Percentiles rank a stretch among this genome's conserved stretches.
Conservation (phyloP, 441 rosid genomes). For the Populus hybrid region DNA sequence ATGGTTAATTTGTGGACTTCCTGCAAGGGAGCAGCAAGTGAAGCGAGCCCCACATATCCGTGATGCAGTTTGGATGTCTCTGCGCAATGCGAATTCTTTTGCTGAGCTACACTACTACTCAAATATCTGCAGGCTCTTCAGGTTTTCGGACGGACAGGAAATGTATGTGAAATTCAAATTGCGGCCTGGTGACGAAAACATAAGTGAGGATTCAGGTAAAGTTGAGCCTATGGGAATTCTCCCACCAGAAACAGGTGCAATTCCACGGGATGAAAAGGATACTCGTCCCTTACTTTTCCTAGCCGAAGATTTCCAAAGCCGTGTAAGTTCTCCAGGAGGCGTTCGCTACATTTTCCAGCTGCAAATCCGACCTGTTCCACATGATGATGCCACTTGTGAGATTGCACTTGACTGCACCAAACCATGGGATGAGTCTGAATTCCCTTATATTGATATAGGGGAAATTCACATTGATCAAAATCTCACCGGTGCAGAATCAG, state of each 20-base stretch:
- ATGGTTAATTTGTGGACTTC: conserved; percentile 70
- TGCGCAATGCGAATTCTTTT: conserved; percentile 46
- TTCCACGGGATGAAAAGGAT: conserved; percentile 57
- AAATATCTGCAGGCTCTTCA: conserved; percentile 52
- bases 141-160: conserved; percentile 54
- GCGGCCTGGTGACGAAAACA: conserved; percentile 39
- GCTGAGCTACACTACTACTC: conserved; percentile 64
- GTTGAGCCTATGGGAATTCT: conserved; percentile 48
- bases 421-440: conserved; percentile 47
- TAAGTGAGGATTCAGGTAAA: conserved; percentile 24
- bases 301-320: conserved; percentile 53
- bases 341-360: conserved; percentile 59
- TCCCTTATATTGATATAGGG: conserved; percentile 33
- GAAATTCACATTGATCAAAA: conserved; percentile 46
- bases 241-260: conserved; percentile 85
- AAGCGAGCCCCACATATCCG: conserved; percentile 55
- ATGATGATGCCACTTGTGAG: conserved; percentile 43
- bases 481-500: conserved; percentile 50
- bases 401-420: conserved; percentile 57
- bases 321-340: conserved; percentile 44
- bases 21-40: conserved; percentile 63
- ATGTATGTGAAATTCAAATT: conserved; percentile 67
- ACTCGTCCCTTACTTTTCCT: conserved; percentile 58
- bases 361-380: conserved; percentile 45
- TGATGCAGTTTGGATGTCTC: conserved; percentile 73